Evolutionary conservation across 768 basidiomycete genomes (phyloP), one percentile per base, ranked within the genome.

Genomic region (Termitomyces sp.): DNA sequence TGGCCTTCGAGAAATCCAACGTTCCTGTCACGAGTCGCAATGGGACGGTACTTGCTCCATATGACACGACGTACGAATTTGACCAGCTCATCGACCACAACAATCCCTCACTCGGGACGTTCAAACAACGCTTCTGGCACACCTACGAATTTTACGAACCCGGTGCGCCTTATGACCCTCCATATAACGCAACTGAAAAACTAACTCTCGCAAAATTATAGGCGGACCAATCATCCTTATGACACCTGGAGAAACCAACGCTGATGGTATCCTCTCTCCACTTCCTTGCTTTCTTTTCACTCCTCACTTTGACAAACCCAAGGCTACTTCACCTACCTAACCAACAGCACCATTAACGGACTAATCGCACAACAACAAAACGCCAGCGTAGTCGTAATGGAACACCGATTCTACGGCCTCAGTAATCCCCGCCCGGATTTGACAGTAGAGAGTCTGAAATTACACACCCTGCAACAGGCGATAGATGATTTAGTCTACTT

Each of bases 401-500:
- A 91, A 65, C 89, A 91, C 66, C 78, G 89, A 11, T 91, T 86
- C 76, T 90, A 84, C 62, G 89, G 89, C 12, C 68, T 81, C 20
- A 90, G 88, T 57, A 91, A 88, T 65, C 89, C 89, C 1, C 79
- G 76, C 51, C 73, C 79, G 24, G 77, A 89, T 67, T 77, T 90
- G 22, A 80, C 75, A 27, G 79, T 78, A 39, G 70, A 78, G 63
- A 88, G 84, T 66, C 70, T 90, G 45, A 69, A 73, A 48, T 61
- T 82, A 8, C 85, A 85, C 68, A 89, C 86, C 0, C 78, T 90
- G 45, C 84, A 88, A 65, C 89, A 90, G 71, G 85, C 87, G 7
- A 83, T 89, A 59, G 83, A 89, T 53, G 88, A 90, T 66, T 69
- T 89, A 42, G 86, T 76, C 13, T 87, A 86, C 67, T 90, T 90